Evolutionary conservation across 2,329 filamentous ascomycete genomes (phyloP), one percentile per base, ranked within the genome.

Genomic region (Metarhizium humberi): DNA sequence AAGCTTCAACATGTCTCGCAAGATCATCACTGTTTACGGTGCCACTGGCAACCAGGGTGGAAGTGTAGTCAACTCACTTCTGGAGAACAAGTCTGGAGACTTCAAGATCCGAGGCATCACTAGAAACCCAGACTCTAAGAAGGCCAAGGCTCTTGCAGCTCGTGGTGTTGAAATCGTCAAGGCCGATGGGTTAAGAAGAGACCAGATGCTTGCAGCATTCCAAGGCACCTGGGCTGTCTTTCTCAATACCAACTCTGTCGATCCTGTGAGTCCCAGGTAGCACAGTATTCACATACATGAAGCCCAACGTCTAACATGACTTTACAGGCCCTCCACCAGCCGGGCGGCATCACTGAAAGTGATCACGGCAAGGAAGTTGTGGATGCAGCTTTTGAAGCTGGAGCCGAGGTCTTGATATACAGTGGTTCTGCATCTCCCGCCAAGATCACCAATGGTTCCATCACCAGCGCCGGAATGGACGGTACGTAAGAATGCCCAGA

Each of bases 381-480:
- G 13, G 68, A 72, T 51, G 64, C 63, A 8, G 70, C 69, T 1
- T 62, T 59, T 16, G 60, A 65, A 13, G 67, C 65, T 10, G 67
- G 70, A 16, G 68, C 72, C 0, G 57, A 64, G 50, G 65, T 71
- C 57, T 63, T 73, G 14, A 64, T 73, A 7, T 73, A 67, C 50
- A 73, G 71, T 50, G 66, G 69, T 3, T 64, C 69, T 50, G 62
- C 65, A 7, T 66, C 69, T 45, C 65, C 66, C 7, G 61, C 61
- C 0, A 59, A 69, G 45, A 60, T 68, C 48, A 73, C 69, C 3
- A 59, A 66, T 16, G 71, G 71, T 14, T 25, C 25, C 25, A 25
- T 25, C 3, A 25, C 25, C 25, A 25, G 25, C 25, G 25, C 25
- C 25, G 25, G 25, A 25, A 25, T 25, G 25, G 25, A 25, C 25